These are phyloP conservation scores for Lactarius deliciosus DNA, from an alignment of 768 basidiomycete genomes.

Conservation along the genomic window DNA sequence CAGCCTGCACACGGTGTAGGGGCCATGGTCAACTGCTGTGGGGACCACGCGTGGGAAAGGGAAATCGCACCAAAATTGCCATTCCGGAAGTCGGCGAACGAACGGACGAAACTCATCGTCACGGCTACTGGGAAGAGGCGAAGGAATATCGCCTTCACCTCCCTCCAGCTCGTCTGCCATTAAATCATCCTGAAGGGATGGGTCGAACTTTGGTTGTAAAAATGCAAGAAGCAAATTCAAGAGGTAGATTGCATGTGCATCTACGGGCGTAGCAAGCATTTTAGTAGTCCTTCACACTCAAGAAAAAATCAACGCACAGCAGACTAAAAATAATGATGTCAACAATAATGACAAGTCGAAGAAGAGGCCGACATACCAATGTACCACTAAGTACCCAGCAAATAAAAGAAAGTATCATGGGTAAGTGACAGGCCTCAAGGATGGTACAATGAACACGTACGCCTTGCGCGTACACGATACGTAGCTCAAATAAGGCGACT, in stretches of 20 bases:
- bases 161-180: slow-evolving; percentile 96
- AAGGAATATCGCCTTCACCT: slow-evolving; percentile 49
- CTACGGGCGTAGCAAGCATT: slow-evolving; percentile 37
- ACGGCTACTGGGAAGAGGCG: slow-evolving; percentile 60
- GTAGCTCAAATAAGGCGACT: slow-evolving; percentile 71
- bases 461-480: slow-evolving; percentile 87
- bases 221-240: slow-evolving; percentile 96
- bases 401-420: slow-evolving; percentile 5
- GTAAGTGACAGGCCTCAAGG: slow-evolving; percentile 8
- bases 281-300: background rate
- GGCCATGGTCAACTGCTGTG: slow-evolving; percentile 7
- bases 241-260: slow-evolving; percentile 93
- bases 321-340: slow-evolving; percentile 44
- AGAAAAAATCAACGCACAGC: slow-evolving; percentile 53
- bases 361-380: slow-evolving; percentile 60
- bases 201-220: slow-evolving; percentile 97
- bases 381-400: slow-evolving; percentile 64
- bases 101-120: slow-evolving; percentile 99
- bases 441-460: slow-evolving; percentile 14
- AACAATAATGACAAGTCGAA: background rate
- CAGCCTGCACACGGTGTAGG: slow-evolving; percentile 55
- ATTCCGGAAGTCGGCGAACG: slow-evolving; percentile 91
- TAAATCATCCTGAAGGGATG: slow-evolving; percentile 90
- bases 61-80: slow-evolving; percentile 83
- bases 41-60: background rate